Base-by-base conservation (phyloP, 306 rosid genomes). In the Acacia acuminata region DNA sequence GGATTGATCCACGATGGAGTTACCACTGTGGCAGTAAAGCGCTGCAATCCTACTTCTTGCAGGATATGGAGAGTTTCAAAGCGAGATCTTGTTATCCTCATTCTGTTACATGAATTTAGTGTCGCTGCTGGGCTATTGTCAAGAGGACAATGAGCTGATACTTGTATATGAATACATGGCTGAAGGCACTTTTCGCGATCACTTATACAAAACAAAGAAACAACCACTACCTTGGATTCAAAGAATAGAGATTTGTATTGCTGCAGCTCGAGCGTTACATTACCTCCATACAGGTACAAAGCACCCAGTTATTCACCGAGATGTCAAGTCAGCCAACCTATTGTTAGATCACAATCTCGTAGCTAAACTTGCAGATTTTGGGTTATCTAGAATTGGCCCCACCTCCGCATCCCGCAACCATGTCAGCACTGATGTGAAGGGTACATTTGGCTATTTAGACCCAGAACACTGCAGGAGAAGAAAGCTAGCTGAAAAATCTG, bases 281-380 rank as follows among this genome's bases (percentile, higher is more conserved):
- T 91, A 91, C 72, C 88, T 91, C 20, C 94, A 87, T 69, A 85
- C 82, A 2, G 86, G 94, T 50, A 60, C 32, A 34, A 70, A 34
- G 60, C 74, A 83, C 30, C 76, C 84, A 0, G 77, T 91, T 72
- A 91, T 91, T 74, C 92, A 91, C 74, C 84, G 91, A 1, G 91
- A 91, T 36, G 76, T 91, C 77, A 89, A 89, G 85, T 85, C 92
- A 7, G 79, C 86, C 0, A 91, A 91, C 81, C 89, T 89, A 69
- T 83, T 91, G 55, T 78, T 91, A 55, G 94, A 89, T 75, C 76
- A 85, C 6, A 78, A 88, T 36, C 78, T 40, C 69, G 84, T 78
- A 0, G 85, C 94, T 3, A n/a, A n/a, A n/a, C n/a, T n/a, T n/a
- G n/a, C n/a, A n/a, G n/a, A n/a, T n/a, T n/a, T n/a, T n/a, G n/a